Base-by-base conservation (phyloP, 1,139 yeast genomes). In the Geotrichum bryndzae region DNA sequence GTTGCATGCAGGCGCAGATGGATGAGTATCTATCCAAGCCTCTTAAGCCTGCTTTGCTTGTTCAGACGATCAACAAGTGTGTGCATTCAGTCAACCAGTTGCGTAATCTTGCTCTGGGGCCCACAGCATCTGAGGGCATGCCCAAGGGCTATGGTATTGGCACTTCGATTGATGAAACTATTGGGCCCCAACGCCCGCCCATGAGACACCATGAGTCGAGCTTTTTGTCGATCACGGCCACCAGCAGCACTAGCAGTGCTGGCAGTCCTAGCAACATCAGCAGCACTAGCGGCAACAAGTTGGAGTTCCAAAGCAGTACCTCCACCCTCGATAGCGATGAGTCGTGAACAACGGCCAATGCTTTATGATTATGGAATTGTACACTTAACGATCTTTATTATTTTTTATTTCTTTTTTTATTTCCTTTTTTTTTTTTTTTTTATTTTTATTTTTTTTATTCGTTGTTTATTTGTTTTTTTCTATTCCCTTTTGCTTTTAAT, bases 21-120 rank as follows among this genome's bases (percentile, higher is more conserved):
- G 96, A 90, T 73, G 96, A 89, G 71, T 90, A 90, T 72, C 84
- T 90, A 56, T 86, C 94, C 22, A 90, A 90, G 72, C 96, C 96
- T 0, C 79, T 90, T 73, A 90, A 89, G 72, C 96, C 96, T 1
- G 86, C 88, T 66, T 77, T 89, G 65, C 78, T 89, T 70, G 85
- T 89, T 73, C 96, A 89, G 75, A 89, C 96, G 2, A 89, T 89
- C 65, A 85, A 87, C 68, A 89, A 89, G 73, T 88, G 95, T 70
- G 88, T 88, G 54, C 94, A 87, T 73, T 71, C 73, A 48, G 77
- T 74, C 13, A 74, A 75, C 63, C 78, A 75, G 66, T 69, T 75
- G 53, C 69, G 78, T 51, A 74, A 73, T 58, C 67, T 75, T 38
- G 77, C 77, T 11, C 68, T 74, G 35, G 77, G 78, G 10, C 75